phyloP scores from a whole-genome alignment of 306 rosid genomes.

The Biancaea sappan region DNA sequence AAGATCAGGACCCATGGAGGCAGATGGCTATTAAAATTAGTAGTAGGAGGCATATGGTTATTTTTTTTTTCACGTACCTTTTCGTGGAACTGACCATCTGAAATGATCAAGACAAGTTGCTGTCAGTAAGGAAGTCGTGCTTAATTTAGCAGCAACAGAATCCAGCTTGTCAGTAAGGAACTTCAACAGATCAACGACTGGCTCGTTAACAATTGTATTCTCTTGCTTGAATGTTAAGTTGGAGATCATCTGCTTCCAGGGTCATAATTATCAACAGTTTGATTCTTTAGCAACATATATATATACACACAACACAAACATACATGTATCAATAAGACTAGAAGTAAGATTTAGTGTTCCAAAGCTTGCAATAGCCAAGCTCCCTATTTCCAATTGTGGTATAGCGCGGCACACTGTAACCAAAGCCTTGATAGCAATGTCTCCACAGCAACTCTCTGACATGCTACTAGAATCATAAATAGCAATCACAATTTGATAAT shows the following conservation, averaged over 20 bases:
- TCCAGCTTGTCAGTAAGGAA: constrained; percentile 70
- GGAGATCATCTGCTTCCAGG: constrained; percentile 70
- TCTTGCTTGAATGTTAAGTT: constrained; percentile 87
- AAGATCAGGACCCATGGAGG: no score
- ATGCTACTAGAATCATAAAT: constrained; percentile 94
- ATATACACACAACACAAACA: not conserved
- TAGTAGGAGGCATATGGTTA: not conserved
- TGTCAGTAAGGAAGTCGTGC: constrained; percentile 92
- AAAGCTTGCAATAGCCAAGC: constrained; percentile 86
- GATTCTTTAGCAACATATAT: not conserved
- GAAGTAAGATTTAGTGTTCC: constrained; percentile 51
- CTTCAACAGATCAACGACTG: constrained; percentile 80
- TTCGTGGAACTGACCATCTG: constrained; percentile 82
- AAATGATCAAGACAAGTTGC: constrained; percentile 87
- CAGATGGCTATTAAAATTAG: not conserved
- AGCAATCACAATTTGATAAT: constrained; percentile 91
- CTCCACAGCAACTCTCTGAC: constrained; percentile 81
- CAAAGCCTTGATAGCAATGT: constrained; percentile 77
- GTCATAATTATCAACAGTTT: constrained; percentile 28
- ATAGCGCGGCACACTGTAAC: constrained; percentile 93
- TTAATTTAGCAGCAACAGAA: constrained; percentile 58
- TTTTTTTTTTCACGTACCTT: constrained; percentile 51
- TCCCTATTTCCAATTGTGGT: constrained; percentile 85
- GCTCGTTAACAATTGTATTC: constrained; percentile 75
- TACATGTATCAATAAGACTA: not conserved